phyloP scores from a whole-genome alignment of 2,329 filamentous ascomycete species.

The Akanthomyces lecanii region DNA sequence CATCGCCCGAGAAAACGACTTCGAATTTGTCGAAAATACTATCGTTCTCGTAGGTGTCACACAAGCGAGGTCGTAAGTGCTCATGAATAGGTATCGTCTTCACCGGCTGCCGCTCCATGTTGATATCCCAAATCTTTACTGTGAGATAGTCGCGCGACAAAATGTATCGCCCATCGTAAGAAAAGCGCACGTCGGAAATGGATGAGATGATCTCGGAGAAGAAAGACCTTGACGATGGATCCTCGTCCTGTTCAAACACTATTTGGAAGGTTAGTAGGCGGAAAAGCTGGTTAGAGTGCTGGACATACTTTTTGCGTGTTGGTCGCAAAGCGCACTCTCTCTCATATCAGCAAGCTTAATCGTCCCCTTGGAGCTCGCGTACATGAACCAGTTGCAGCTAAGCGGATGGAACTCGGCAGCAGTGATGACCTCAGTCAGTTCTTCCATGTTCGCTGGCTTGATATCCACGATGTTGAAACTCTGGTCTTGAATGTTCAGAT shows the following conservation, averaged over 20 bases:
- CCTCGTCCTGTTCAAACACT: conserved; percentile 99
- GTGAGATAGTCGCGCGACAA: conserved; percentile 96
- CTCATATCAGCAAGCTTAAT: conserved; percentile 99
- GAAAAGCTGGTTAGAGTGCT: conserved; percentile 2
- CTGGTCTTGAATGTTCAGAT: conserved; percentile 97
- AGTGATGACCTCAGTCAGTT: conserved; percentile 97
- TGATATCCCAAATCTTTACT: conserved; percentile 99
- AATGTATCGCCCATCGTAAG: conserved; percentile 92
- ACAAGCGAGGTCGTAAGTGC: conserved; percentile 86
- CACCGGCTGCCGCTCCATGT: conserved; percentile 95
- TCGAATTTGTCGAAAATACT: conserved; percentile 99
- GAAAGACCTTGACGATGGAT: conserved; percentile 93
- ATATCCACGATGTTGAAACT: conserved; percentile 99
- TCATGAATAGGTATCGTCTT: conserved; percentile 99
- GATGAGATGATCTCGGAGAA: conserved; percentile 99
- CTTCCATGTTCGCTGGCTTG: conserved; percentile 99
- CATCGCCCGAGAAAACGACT: conserved; percentile 96
- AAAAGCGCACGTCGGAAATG: conserved; percentile 97
- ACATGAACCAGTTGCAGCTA: conserved; percentile 99
- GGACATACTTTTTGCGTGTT: conserved; percentile 83
- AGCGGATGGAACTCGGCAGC: conserved; percentile 95
- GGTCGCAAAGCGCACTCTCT: conserved; percentile 90
- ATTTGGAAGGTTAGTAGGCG: conserved; percentile 23
- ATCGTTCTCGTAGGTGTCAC: conserved; percentile 98
- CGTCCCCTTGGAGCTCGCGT: conserved; percentile 96